Conservation (phyloP, 768 basidiomycete genomes). For the Boletus tomentosulus region DNA sequence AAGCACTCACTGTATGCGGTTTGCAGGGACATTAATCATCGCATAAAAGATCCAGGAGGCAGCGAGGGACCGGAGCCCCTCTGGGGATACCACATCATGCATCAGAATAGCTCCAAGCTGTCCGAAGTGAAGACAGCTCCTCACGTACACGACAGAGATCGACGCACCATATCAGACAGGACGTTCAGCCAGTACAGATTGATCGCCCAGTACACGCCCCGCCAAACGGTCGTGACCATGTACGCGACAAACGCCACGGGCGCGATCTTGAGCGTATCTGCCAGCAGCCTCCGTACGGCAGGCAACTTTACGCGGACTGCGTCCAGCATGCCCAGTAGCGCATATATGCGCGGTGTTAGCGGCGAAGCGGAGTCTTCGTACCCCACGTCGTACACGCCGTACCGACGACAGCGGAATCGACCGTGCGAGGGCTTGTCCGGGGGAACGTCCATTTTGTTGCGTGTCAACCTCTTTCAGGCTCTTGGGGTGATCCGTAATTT, state of each 20-base stretch:
- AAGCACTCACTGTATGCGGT: conserved; percentile 20
- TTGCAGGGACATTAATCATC: conserved; percentile 19
- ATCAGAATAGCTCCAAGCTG: conserved; percentile 14
- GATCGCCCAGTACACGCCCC: conserved; percentile 30
- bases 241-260: conserved; percentile 20
- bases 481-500: neutral
- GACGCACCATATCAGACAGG: conserved; percentile 26
- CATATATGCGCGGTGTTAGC: neutral
- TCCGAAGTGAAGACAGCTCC: neutral
- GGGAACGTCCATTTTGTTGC: neutral
- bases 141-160: neutral
- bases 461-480: neutral
- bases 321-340: neutral
- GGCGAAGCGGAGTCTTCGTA: conserved; percentile 15
- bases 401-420: conserved; percentile 11
- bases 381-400: conserved; percentile 21
- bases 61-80: conserved; percentile 19
- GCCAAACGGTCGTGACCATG: conserved; percentile 29
- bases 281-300: conserved; percentile 5
- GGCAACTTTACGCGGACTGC: conserved; percentile 1
- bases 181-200: conserved; percentile 33
- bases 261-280: conserved; percentile 19
- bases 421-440: neutral
- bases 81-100: neutral
- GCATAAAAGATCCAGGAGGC: conserved; percentile 27